Percentiles rank a stretch among this genome's conserved stretches.
Conservation (phyloP, 2,329 filamentous ascomycete genomes). For the Furcasterigmium furcatum region DNA sequence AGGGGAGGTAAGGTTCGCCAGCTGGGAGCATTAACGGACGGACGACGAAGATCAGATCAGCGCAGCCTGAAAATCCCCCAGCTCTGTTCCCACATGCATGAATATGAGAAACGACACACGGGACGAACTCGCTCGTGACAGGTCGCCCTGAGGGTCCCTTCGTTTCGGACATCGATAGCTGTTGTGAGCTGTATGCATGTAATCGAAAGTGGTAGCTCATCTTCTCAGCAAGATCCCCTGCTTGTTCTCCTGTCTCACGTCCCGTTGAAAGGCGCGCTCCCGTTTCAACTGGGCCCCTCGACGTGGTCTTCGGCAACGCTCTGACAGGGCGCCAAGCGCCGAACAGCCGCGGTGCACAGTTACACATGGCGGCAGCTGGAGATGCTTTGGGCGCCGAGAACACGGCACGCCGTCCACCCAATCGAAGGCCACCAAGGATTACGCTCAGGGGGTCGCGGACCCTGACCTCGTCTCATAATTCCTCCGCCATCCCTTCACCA, state of each 20-base stretch:
- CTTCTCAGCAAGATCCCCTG: background rate
- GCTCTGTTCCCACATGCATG: too few species aligned
- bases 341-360: background rate
- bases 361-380: slow-evolving; percentile 3
- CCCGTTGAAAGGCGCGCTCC: background rate
- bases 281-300: background rate
- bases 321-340: background rate
- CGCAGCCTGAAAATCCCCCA: too few species aligned
- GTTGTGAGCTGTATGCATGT: too few species aligned
- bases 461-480: slow-evolving; percentile 8
- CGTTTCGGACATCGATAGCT: too few species aligned
- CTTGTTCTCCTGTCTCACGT: slow-evolving; percentile 1
- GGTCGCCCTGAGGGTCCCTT: too few species aligned
- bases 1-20: too few species aligned
- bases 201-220: too few species aligned
- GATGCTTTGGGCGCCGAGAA: background rate
- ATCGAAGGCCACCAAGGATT: background rate
- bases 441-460: background rate
- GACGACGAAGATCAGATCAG: too few species aligned
- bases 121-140: too few species aligned
- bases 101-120: too few species aligned
- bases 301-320: background rate
- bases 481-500: slow-evolving; percentile 11
- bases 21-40: too few species aligned
- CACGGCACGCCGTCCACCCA: background rate